Evolutionary conservation across 2,329 filamentous ascomycete genomes (phyloP).

Genomic region (Colletotrichum musicola): DNA sequence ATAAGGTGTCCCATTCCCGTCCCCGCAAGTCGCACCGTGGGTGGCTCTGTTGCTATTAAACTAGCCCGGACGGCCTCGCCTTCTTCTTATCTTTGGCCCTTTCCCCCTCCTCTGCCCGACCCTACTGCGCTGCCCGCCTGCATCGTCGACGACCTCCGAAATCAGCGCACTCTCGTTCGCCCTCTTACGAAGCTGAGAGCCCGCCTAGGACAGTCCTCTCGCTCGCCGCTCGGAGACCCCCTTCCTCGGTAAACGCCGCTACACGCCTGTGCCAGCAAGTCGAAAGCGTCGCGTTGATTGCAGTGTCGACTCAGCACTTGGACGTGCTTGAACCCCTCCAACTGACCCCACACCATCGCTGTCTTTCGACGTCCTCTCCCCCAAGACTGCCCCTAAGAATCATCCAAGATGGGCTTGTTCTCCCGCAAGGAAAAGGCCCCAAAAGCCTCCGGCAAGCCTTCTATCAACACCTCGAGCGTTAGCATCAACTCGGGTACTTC

Average conservation of each 20-base stretch:
- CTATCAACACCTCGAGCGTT: constrained; percentile 59
- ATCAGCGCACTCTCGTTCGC: background rate
- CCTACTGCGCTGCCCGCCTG: background rate
- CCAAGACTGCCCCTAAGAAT: background rate
- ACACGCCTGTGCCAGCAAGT: constrained; percentile 12
- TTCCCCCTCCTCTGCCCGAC: background rate
- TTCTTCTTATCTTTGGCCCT: constrained; percentile 18
- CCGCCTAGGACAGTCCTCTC: constrained; percentile 1
- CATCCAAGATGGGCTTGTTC: constrained; percentile 66
- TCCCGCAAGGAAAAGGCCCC: constrained; percentile 66
- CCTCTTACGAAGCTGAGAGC: constrained; percentile 10
- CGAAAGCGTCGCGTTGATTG: constrained; percentile 22
- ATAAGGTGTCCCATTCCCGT: background rate
- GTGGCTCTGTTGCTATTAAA: constrained; percentile 23
- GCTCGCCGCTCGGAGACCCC: constrained; percentile 14
- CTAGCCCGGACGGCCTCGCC: constrained; percentile 19
- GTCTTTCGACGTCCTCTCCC: constrained; percentile 13
- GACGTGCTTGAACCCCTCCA: constrained; percentile 19
- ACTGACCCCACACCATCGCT: constrained; percentile 20
- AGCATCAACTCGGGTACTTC: constrained; percentile 66
- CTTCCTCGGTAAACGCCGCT: constrained; percentile 21
- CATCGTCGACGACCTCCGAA: constrained; percentile 11
- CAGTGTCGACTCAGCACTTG: background rate
- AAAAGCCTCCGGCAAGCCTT: constrained; percentile 52
- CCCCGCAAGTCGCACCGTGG: constrained; percentile 25